phyloP scores from a whole-genome alignment of 1,284 basidiomycete genomes.

The Laetiporus sulphureus region DNA sequence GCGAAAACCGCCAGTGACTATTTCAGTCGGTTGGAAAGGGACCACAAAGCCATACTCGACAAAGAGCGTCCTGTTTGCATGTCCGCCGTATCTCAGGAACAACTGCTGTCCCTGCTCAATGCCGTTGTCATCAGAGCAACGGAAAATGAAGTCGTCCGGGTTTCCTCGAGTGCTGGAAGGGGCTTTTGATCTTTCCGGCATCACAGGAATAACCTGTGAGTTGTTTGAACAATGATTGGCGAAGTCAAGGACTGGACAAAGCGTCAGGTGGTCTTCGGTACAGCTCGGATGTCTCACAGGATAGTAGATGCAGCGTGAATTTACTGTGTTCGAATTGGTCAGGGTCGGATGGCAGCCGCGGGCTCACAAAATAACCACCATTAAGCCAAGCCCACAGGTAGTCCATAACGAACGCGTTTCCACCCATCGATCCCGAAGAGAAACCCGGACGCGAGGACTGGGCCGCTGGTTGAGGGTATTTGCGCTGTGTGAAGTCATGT shows the following conservation, averaged over 20 bases:
- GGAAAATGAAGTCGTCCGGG: conserved; percentile 45
- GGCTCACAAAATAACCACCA: conserved; percentile 35
- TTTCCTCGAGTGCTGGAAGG: conserved; percentile 25
- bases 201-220: conserved; percentile 36
- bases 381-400: conserved; percentile 87
- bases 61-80: conserved; percentile 69
- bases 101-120: conserved; percentile 55
- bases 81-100: conserved; percentile 69
- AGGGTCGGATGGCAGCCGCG: conserved; percentile 4
- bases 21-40: conserved; percentile 20
- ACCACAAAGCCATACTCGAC: conserved; percentile 83
- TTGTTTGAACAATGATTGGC: conserved; percentile 60
- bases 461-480: too few species aligned
- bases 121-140: conserved; percentile 37
- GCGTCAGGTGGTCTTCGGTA: conserved; percentile 69
- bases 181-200: conserved; percentile 31
- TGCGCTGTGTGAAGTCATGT: too few species aligned
- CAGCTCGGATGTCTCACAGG: conserved; percentile 48
- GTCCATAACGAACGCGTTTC: too few species aligned
- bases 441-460: too few species aligned
- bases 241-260: conserved; percentile 83
- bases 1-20: conserved; percentile 24
- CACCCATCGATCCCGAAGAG: too few species aligned
- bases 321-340: conserved; percentile 46
- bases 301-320: conserved; percentile 81